These are phyloP conservation scores for Crucihimalaya himalaica DNA, from an alignment of 345 rosid genomes.

Conservation along the genomic window DNA sequence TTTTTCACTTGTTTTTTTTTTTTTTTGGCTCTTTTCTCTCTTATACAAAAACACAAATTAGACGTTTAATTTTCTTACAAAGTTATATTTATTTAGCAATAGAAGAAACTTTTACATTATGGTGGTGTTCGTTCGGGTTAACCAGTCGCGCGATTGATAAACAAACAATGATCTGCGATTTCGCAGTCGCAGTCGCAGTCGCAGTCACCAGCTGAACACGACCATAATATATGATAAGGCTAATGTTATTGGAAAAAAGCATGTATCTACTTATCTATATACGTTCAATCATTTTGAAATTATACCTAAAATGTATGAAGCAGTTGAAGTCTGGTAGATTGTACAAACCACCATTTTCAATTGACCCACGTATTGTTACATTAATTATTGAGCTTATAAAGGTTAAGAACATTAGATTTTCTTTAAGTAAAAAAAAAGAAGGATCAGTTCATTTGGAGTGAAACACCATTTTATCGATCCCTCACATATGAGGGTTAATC, in stretches of 20 bases:
- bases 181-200: too few species aligned
- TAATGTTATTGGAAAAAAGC: neutral
- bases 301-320: neutral
- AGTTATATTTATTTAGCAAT: neutral
- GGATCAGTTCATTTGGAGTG: neutral
- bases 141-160: too few species aligned
- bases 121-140: too few species aligned
- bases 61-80: neutral
- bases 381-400: neutral
- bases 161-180: too few species aligned
- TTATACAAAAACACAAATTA: constrained; percentile 20
- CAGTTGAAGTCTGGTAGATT: neutral
- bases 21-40: neutral
- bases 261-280: too few species aligned
- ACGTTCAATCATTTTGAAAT: too few species aligned
- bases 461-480: neutral
- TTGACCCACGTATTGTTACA: neutral
- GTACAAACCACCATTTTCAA: neutral
- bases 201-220: too few species aligned
- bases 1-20: constrained; percentile 9
- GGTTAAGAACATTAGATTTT: neutral
- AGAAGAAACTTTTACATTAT: neutral
- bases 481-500: neutral
- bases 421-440: too few species aligned
- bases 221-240: too few species aligned